Evolutionary conservation across 2,329 filamentous ascomycete species (phyloP).

Genomic region (Fusarium equiseti): DNA sequence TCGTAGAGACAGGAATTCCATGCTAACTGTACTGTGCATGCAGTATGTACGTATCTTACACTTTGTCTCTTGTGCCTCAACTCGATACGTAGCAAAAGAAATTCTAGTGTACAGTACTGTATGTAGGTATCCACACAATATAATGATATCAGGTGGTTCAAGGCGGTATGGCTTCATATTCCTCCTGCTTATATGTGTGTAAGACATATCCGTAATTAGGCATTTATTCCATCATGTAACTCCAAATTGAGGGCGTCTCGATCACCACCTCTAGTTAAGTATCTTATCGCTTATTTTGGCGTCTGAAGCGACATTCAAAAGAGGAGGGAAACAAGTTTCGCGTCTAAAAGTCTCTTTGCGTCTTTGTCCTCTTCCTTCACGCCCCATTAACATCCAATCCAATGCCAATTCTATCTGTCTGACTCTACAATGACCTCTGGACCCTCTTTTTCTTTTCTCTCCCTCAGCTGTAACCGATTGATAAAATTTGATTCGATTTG

Average conservation of each 20-base stretch:
- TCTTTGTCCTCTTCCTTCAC: slow-evolving; percentile 2
- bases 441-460: slow-evolving; percentile 7
- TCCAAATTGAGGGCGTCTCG: neutral
- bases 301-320: neutral
- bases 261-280: neutral
- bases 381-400: slow-evolving; percentile 23
- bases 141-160: slow-evolving; percentile 16
- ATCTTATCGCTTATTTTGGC: neutral
- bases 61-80: neutral
- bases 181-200: neutral
- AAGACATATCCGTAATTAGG: neutral
- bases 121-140: neutral
- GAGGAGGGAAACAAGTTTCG: slow-evolving; percentile 17
- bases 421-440: slow-evolving; percentile 11
- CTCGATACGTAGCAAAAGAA: slow-evolving; percentile 2
- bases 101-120: neutral
- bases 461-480: slow-evolving; percentile 14
- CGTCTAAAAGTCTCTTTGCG: slow-evolving; percentile 8
- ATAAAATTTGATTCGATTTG: slow-evolving; percentile 12
- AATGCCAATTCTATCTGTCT: slow-evolving; percentile 4
- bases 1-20: slow-evolving; percentile 1
- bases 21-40: neutral
- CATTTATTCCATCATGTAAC: slow-evolving; percentile 24
- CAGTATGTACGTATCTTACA: neutral
- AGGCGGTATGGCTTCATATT: slow-evolving; percentile 8